Evolutionary conservation across 129 eudicot species (phyloP), one percentile per base, ranked within the genome.

Genomic region (Saposhnikovia divaricata): DNA sequence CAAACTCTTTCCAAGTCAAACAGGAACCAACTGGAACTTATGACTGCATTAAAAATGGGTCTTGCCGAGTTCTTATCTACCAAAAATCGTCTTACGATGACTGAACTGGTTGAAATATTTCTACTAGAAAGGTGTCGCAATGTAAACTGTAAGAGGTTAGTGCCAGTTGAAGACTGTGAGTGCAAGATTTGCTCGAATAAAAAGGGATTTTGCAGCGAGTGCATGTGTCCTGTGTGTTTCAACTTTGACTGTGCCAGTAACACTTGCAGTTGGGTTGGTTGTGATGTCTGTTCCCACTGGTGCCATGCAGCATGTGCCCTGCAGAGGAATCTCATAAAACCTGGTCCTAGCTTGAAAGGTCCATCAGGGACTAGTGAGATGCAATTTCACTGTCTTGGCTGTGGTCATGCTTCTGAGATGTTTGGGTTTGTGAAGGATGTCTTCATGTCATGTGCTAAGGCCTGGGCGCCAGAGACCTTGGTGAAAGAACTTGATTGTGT

Each of bases 181-280:
- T 93, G 98, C 90, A 93, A 91, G 89, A 89, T 91, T 72, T 93
- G 98, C 86, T 89, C 98, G 2, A 88, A 87, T 19, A 89, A 88
- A 73, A 88, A 89, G 79, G 98, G 98, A 25, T 93, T 93, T 79
- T 93, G 98, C 73, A 91, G 97, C 31, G 95, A 91, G 55, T 93
- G 98, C 79, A 93, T 93, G 98, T 93, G 98, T 79, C 98, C 97
- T 0, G 90, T 93, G 34, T 93, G 98, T 77, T 82, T 89, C 66
- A 91, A 93, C 80, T 93, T 93, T 15, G 98, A 93, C 77, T 91
- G 93, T 78, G 98, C 98, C 9, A 88, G 77, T 70, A 89, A 91
- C 46, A 93, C 97, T 2, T 93, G 98, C 87, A 91, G 98, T 88
- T 93, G 98, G 98, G 95, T 93, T 47, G 98, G 98, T 12, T 93